Evolutionary conservation across 2,329 filamentous ascomycete species (phyloP).

Genomic region (Fusarium decemcellulare): DNA sequence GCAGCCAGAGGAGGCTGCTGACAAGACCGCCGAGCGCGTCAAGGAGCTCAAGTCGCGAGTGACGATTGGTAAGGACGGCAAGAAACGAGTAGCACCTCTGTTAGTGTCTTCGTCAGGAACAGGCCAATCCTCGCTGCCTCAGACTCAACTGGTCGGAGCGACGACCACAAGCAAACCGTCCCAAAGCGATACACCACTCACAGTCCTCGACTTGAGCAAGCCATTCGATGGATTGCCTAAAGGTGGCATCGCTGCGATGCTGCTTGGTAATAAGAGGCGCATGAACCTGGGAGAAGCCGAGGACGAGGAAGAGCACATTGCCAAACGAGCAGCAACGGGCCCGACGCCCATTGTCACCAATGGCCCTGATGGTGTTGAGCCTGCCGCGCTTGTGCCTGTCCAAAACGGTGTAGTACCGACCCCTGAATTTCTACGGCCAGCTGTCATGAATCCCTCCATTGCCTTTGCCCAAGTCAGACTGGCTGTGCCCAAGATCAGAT

Average conservation of each 20-base stretch:
- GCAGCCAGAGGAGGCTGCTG: constrained; percentile 62
- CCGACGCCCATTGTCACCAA: constrained; percentile 83
- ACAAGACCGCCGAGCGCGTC: constrained; percentile 69
- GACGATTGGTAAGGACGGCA: constrained; percentile 95
- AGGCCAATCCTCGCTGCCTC: constrained; percentile 88
- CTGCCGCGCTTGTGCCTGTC: constrained; percentile 74
- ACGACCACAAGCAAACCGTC: constrained; percentile 72
- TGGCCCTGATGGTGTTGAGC: constrained; percentile 82
- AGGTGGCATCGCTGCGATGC: constrained; percentile 86
- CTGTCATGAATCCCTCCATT: constrained; percentile 86
- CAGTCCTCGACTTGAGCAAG: constrained; percentile 90
- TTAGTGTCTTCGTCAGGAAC: constrained; percentile 91
- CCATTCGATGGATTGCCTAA: constrained; percentile 94
- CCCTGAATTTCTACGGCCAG: constrained; percentile 89
- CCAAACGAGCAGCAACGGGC: constrained; percentile 72
- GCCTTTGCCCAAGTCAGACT: constrained; percentile 87
- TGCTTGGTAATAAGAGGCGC: constrained; percentile 95
- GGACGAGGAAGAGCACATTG: constrained; percentile 74
- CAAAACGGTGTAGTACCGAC: constrained; percentile 75
- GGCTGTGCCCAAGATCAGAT: constrained; percentile 88
- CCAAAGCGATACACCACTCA: constrained; percentile 82
- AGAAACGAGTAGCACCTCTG: constrained; percentile 93
- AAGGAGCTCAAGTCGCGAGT: constrained; percentile 87
- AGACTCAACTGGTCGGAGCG: constrained; percentile 88
- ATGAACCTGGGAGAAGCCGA: constrained; percentile 80